phyloP scores from a whole-genome alignment of 169 alveolate species.

The Miamiensis avidus region DNA sequence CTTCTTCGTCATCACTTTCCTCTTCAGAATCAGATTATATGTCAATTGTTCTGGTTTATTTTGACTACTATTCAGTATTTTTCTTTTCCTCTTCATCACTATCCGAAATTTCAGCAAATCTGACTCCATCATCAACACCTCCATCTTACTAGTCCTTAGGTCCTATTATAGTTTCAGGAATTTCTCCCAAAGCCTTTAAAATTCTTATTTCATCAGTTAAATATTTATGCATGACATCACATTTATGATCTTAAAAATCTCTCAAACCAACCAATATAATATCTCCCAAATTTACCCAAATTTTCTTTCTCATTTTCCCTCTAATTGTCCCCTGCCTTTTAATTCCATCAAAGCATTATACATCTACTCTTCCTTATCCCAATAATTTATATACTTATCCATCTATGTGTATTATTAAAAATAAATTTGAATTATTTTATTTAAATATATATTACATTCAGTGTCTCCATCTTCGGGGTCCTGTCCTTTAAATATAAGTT shows the following conservation, averaged over 20 bases:
- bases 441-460: constrained; percentile 8
- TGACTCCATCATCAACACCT: constrained; percentile 80
- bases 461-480: constrained; percentile 97
- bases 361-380: constrained; percentile 98
- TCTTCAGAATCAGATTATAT: too few relatives aligned
- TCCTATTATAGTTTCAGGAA: constrained; percentile 98
- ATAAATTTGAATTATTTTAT: constrained; percentile 72
- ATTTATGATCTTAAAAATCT: constrained; percentile 98
- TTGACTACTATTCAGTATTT: too few relatives aligned
- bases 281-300: constrained; percentile 98
- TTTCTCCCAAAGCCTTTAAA: constrained; percentile 95
- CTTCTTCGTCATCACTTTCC: too few relatives aligned
- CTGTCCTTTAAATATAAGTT: constrained; percentile 95
- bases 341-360: constrained; percentile 97
- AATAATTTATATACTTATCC: constrained; percentile 97
- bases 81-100: constrained; percentile 53
- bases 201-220: constrained; percentile 97
- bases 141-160: constrained; percentile 93
- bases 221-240: constrained; percentile 98
- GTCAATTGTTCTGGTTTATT: too few relatives aligned
- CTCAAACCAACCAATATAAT: constrained; percentile 95
- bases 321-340: constrained; percentile 97
- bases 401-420: too few relatives aligned
- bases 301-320: constrained; percentile 98
- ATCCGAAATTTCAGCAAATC: constrained; percentile 39